These are phyloP conservation scores for Botrytis squamosa DNA, from an alignment of 2,329 filamentous ascomycete genomes.

Conservation along the genomic window DNA sequence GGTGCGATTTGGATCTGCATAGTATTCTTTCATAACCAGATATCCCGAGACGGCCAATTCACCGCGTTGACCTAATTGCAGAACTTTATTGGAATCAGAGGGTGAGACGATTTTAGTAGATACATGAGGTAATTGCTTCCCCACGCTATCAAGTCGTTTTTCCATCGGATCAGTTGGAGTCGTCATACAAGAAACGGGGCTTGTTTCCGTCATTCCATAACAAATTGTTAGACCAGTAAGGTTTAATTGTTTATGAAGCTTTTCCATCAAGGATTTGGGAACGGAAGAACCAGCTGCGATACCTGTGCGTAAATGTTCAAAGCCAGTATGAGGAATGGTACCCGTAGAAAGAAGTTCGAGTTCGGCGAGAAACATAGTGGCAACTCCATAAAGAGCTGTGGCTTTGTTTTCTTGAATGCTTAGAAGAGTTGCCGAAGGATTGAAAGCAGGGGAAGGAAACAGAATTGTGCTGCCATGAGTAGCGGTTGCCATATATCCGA, in stretches of 20 bases:
- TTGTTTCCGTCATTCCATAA: slow-evolving; percentile 53
- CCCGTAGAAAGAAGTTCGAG: slow-evolving; percentile 69
- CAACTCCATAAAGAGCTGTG: slow-evolving; percentile 78
- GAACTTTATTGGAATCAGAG: slow-evolving; percentile 53
- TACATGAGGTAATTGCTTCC: slow-evolving; percentile 81
- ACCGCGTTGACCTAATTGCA: slow-evolving; percentile 67
- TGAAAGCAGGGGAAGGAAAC: slow-evolving; percentile 84
- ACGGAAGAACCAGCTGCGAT: slow-evolving; percentile 89
- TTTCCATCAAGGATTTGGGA: slow-evolving; percentile 76
- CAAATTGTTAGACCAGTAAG: slow-evolving; percentile 84
- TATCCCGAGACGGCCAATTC: slow-evolving; percentile 86
- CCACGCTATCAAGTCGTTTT: slow-evolving; percentile 69
- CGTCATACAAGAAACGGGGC: slow-evolving; percentile 62
- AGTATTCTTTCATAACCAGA: slow-evolving; percentile 89
- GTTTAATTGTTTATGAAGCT: slow-evolving; percentile 71
- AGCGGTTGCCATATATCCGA: slow-evolving; percentile 91
- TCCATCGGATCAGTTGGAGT: slow-evolving; percentile 64
- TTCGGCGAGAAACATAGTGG: slow-evolving; percentile 92
- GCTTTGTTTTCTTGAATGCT: slow-evolving; percentile 48
- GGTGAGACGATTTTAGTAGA: slow-evolving; percentile 73
- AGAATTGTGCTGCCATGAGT: slow-evolving; percentile 80
- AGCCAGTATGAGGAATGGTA: slow-evolving; percentile 46
- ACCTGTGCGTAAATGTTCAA: slow-evolving; percentile 74
- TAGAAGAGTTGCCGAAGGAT: slow-evolving; percentile 60
- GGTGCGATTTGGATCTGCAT: slow-evolving; percentile 69